Percentiles rank a stretch among this genome's conserved stretches.
These are phyloP conservation scores for Candida labiduridarum DNA, from an alignment of 1,139 yeast genomes.

Conservation along the genomic window DNA sequence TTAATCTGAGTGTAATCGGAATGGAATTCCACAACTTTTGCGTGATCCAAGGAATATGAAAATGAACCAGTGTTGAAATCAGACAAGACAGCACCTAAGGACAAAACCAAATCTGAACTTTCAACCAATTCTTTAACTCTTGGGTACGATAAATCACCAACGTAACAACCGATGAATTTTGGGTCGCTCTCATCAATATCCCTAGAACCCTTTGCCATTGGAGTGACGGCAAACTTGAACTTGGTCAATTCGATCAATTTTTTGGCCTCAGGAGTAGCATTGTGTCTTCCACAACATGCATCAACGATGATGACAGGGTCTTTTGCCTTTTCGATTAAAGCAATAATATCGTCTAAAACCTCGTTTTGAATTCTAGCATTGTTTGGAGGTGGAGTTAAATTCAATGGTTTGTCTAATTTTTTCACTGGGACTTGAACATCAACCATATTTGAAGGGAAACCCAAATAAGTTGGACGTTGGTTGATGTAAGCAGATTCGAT, in stretches of 20 bases:
- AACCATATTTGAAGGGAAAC: slow-evolving; percentile 80
- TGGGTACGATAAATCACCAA: slow-evolving; percentile 29
- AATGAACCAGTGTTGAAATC: slow-evolving; percentile 92
- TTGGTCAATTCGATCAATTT: slow-evolving; percentile 67
- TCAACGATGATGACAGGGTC: slow-evolving; percentile 80
- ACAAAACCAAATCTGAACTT: slow-evolving; percentile 71
- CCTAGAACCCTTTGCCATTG: slow-evolving; percentile 86
- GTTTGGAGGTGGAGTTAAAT: slow-evolving; percentile 61
- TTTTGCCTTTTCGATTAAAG: slow-evolving; percentile 55
- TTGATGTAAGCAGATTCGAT: slow-evolving; percentile 69
- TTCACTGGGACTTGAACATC: slow-evolving; percentile 61
- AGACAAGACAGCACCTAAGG: slow-evolving; percentile 81
- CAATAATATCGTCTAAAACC: slow-evolving; percentile 59
- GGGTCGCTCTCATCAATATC: slow-evolving; percentile 54
- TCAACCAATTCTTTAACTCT: slow-evolving; percentile 68
- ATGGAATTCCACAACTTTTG: slow-evolving; percentile 83
- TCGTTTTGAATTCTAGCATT: slow-evolving; percentile 73
- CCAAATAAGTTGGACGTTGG: slow-evolving; percentile 85
- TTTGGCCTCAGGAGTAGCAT: slow-evolving; percentile 62
- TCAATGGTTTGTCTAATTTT: slow-evolving; percentile 64
- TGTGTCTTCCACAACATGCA: slow-evolving; percentile 85
- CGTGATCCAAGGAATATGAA: slow-evolving; percentile 78
- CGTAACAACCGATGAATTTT: slow-evolving; percentile 11
- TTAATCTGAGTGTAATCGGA: slow-evolving; percentile 83
- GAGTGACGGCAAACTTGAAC: slow-evolving; percentile 84